Conservation (phyloP, 306 rosid genomes). For the Cercis canadensis region DNA sequence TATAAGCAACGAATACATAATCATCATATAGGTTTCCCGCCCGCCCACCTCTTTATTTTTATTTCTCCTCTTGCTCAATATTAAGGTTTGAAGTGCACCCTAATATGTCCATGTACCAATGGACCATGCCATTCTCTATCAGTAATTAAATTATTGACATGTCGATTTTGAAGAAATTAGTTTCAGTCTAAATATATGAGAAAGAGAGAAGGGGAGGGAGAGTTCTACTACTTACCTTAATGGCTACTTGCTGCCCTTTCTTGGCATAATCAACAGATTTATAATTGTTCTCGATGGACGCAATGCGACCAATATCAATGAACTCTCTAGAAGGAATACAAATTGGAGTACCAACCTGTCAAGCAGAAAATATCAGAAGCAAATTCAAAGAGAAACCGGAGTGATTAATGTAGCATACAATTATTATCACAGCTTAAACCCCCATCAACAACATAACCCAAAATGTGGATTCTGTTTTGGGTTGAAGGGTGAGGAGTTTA, state of each 20-base stretch:
- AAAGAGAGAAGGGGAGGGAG: no score
- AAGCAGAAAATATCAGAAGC: constrained; percentile 36
- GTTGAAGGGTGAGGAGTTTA: no score
- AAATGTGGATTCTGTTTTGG: no score
- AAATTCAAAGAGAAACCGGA: constrained; percentile 26
- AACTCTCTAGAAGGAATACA: constrained; percentile 89
- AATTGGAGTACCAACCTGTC: constrained; percentile 92
- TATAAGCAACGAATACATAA: constrained; percentile 8
- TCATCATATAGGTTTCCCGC: not conserved
- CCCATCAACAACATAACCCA: no score
- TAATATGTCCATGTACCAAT: no score
- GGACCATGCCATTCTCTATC: not conserved
- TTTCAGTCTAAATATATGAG: no score
- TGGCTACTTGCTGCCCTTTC: constrained; percentile 87
- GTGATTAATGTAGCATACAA: not conserved
- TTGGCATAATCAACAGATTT: constrained; percentile 89
- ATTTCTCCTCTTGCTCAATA: no score
- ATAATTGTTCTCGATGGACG: constrained; percentile 88
- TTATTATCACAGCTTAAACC: not conserved
- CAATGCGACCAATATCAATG: constrained; percentile 86
- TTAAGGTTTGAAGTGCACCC: no score
- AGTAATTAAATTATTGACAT: no score
- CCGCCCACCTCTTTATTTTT: constrained; percentile 5
- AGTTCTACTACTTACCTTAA: constrained; percentile 61
- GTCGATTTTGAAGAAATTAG: no score